phyloP scores from a whole-genome alignment of 106 monocot species.

The Dendrobium catenatum region DNA sequence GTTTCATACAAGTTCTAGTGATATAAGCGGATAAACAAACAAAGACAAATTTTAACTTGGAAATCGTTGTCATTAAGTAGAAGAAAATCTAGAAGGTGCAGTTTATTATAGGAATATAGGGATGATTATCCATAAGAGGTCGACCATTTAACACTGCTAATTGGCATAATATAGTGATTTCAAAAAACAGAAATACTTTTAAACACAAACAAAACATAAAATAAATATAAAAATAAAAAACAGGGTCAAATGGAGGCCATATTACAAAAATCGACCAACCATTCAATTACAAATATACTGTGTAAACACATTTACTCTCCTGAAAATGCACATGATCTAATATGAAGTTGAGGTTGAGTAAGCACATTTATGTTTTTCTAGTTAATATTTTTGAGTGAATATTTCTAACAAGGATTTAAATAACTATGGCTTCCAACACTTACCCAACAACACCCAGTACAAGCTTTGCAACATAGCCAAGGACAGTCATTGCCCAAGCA shows the following conservation, averaged over 20 bases:
- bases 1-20: neutral
- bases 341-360: neutral
- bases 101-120: neutral
- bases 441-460: constrained; percentile 82
- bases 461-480: constrained; percentile 82
- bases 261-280: neutral
- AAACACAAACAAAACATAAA: neutral
- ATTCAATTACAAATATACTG: neutral
- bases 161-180: neutral
- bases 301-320: neutral
- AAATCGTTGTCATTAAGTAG: neutral
- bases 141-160: neutral
- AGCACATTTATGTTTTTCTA: neutral
- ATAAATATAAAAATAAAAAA: neutral
- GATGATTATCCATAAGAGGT: neutral
- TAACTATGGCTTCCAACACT: constrained; percentile 9
- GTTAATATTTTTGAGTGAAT: neutral
- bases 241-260: neutral
- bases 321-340: neutral
- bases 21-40: neutral
- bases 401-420: neutral
- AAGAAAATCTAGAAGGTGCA: neutral
- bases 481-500: constrained; percentile 90
- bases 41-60: neutral
- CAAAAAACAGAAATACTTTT: neutral